Evolutionary conservation across 2,329 filamentous ascomycete genomes (phyloP).

Genomic region (Metarhizium anisopliae): DNA sequence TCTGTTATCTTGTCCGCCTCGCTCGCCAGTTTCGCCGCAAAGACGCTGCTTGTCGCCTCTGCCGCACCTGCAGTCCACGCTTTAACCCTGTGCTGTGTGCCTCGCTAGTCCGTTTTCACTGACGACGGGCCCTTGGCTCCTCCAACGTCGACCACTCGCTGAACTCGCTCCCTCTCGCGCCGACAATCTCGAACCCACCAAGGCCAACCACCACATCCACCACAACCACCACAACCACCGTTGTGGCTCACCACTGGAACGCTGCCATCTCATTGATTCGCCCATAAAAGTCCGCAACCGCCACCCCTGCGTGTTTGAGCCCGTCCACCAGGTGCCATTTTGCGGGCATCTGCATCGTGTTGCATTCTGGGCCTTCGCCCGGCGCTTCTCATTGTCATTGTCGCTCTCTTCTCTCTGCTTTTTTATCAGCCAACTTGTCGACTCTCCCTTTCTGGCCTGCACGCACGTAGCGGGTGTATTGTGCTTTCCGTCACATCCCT

Average conservation of each 20-base stretch:
- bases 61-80: background rate
- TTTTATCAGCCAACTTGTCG: background rate
- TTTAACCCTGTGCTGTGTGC: background rate
- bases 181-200: background rate
- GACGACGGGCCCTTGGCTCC: background rate
- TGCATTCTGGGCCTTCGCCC: conserved; percentile 5
- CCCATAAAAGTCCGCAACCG: conserved; percentile 1
- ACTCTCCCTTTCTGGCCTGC: background rate
- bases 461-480: background rate
- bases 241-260: conserved; percentile 6
- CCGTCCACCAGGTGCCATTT: background rate
- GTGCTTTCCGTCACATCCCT: background rate
- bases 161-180: conserved; percentile 3
- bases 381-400: conserved; percentile 1
- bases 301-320: conserved; percentile 7
- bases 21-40: background rate
- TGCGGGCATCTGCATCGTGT: conserved; percentile 7
- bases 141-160: conserved; percentile 1
- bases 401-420: background rate
- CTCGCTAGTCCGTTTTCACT: conserved; percentile 4
- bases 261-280: conserved; percentile 4
- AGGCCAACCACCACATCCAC: background rate
- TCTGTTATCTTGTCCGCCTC: background rate
- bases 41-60: background rate
- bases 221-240: background rate